Evolutionary conservation across 352 stramenopile genomes (phyloP).

Genomic region (Pythium dissimile): DNA sequence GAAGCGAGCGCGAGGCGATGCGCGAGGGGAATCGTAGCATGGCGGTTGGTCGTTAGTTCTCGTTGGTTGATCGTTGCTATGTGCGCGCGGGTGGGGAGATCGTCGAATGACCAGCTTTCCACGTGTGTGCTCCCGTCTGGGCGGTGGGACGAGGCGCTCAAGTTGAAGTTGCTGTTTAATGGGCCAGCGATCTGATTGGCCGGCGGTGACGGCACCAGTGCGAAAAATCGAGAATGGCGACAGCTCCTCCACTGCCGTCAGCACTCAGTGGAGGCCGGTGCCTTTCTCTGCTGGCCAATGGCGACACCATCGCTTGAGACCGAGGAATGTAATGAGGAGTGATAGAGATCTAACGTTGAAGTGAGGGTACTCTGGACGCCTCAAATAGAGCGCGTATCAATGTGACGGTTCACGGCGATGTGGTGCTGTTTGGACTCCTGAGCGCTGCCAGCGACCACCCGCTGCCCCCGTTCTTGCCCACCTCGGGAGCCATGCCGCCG

Average conservation of each 20-base stretch:
- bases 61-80: background rate
- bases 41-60: background rate
- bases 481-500: conserved; percentile 34
- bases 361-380: background rate
- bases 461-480: background rate
- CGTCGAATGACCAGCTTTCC: conserved; percentile 13
- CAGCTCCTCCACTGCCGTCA: background rate
- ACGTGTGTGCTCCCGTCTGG: too few relatives aligned
- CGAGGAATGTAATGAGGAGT: too few relatives aligned
- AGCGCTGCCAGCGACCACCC: background rate
- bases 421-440: background rate
- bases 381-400: conserved; percentile 2
- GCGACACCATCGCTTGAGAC: too few relatives aligned
- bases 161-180: conserved; percentile 23
- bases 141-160: background rate
- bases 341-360: too few relatives aligned
- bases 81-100: background rate
- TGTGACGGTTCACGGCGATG: background rate
- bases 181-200: conserved; percentile 13
- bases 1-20: conserved; percentile 1
- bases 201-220: background rate
- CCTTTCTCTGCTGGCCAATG: too few relatives aligned
- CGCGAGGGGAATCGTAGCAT: too few relatives aligned
- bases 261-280: too few relatives aligned
- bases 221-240: conserved; percentile 3